Evolutionary conservation across 805 yeast genomes (phyloP), one percentile per base, ranked within the genome.

Genomic region (Starmerella gropengiesseri): DNA sequence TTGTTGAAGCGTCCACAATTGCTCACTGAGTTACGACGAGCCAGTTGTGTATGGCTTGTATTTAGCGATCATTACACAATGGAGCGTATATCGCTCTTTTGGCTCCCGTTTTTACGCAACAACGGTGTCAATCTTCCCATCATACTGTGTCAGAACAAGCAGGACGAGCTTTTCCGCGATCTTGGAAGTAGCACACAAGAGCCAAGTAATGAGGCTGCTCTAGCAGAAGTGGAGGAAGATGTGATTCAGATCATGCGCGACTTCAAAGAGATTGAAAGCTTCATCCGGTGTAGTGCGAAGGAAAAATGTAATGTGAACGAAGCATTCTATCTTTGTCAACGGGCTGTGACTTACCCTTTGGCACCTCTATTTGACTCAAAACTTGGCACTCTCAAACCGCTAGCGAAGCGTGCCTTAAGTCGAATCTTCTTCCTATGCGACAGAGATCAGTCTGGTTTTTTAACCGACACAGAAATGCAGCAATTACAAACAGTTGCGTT

Each of bases 351-450:
- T 0, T 86, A 83, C 59, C 98, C 99, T 0, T 73, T 91, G 8
- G 78, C 95, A 0, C 98, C 99, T 1, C 60, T 91, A 20, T 91
- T 79, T 55, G 97, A 91, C 59, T 77, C 94, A n/a, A 84, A 86
- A 54, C 85, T 81, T 47, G 89, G 91, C 1, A 73, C 68, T 36
- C 64, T 91, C 53, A 89, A 87, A 55, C 85, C 87, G 0, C 68
- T 77, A 9, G 86, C 94, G 0, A 65, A 75, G 0, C 67, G 71
- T 2, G 97, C 97, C 0, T 64, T 91, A 34, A 75, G 75, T 44
- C 66, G 98, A 41, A 74, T 93, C 1, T 91, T 91, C 56, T 65
- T 83, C 53, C 65, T 91, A 2, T 75, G 89, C 51, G 98, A 91
- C 59, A 75, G 72, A 41, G 95, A 91, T 56, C 96, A 87, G 59